Percentiles rank a stretch among this genome's conserved stretches.
Evolutionary conservation across 2,329 filamentous ascomycete species (phyloP).

Genomic region (Fusarium guadeloupense): DNA sequence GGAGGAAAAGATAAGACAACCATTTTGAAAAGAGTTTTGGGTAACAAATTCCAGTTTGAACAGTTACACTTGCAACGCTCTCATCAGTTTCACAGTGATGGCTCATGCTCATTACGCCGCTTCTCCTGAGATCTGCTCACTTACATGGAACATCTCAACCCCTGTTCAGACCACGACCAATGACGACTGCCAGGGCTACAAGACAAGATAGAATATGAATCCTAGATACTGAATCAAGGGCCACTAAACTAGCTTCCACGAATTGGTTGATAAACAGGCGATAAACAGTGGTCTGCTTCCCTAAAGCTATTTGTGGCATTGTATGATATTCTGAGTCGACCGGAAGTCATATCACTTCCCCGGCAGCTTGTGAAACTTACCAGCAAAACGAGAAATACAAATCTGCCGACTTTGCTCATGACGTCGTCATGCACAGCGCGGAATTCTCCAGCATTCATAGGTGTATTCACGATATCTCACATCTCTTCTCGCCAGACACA

Average conservation of each 20-base stretch:
- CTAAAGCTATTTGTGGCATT: not conserved
- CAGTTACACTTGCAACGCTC: not conserved
- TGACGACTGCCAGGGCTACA: not conserved
- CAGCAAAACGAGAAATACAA: too few species aligned
- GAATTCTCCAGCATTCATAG: too few species aligned
- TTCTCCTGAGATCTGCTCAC: not conserved
- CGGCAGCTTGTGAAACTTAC: not conserved
- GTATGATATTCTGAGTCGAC: slow-evolving; percentile 10
- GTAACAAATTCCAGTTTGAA: not conserved
- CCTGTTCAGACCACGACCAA: not conserved
- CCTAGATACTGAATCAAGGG: not conserved
- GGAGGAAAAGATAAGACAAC: not conserved
- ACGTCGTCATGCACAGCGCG: too few species aligned
- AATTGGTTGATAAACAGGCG: slow-evolving; percentile 3
- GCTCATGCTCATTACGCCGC: not conserved
- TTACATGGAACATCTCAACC: slow-evolving; percentile 3
- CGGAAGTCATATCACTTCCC: slow-evolving; percentile 13
- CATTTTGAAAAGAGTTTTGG: too few species aligned
- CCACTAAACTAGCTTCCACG: not conserved
- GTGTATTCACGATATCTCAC: too few species aligned
- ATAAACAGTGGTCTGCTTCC: slow-evolving; percentile 7
- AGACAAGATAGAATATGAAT: slow-evolving; percentile 1
- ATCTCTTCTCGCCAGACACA: too few species aligned
- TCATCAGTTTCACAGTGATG: not conserved
- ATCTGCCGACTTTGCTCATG: too few species aligned